Evolutionary conservation across 768 basidiomycete genomes (phyloP), one percentile per base, ranked within the genome.

Genomic region (Lactifluus subvellereus): DNA sequence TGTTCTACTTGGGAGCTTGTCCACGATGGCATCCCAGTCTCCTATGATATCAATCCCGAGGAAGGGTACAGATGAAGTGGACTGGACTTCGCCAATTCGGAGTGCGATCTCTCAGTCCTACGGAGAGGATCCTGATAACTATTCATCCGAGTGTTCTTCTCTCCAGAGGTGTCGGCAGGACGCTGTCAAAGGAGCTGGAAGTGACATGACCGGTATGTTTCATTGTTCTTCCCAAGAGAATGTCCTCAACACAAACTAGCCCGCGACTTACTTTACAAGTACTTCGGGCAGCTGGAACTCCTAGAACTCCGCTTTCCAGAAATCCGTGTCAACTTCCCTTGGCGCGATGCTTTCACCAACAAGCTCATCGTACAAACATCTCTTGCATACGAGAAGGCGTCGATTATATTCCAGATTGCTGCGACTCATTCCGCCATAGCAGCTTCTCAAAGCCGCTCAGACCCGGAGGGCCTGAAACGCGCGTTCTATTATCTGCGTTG

Each of bases 251-350:
- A 22, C 20, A 30, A 16, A n/a, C 53, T 71, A 88, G 95, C 89
- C 13, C 83, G 95, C 54, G 96, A 98, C 77, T 80, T 98, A 22
- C 80, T 99, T 49, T 98, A 96, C 87, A 98, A 97, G 77, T 99
- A 99, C 78, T 99, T 98, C 77, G 96, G 97, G 40, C 97, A 99
- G 74, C 86, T 99, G 49, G 97, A 99, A 71, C 84, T 98, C 5
- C 85, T 99, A 45, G 97, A 99, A 72, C 82, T 99, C 57, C 86
- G 97, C 42, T 99, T 99, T 77, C 85, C 96, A 9, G 96, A 98
- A 73, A 93, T 98, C 66, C 84, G 91, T 68, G 94, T 98, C 74
- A 89, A 90, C 66, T 99, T 98, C 71, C 88, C 93, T 0, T 99
- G 97, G 94, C 82, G 88, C 65, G 97, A 99, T 76, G 96, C 97